phyloP scores from a whole-genome alignment of 1,284 basidiomycete genomes.

The Ceratobasidium sp. region DNA sequence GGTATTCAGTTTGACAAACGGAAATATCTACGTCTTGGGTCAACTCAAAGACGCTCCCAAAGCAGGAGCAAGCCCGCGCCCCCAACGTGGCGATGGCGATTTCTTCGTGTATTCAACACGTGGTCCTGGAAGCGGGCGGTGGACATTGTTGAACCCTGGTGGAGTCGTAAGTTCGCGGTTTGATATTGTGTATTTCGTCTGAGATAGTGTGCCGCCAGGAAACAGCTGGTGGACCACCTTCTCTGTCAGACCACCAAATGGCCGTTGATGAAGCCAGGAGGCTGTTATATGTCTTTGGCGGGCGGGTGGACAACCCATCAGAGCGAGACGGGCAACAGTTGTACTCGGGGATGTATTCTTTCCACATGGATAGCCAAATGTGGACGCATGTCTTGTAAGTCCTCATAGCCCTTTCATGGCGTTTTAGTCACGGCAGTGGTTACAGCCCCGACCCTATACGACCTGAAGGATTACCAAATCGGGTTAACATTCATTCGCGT shows the following conservation, averaged over 20 bases:
- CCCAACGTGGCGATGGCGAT: conserved; percentile 59
- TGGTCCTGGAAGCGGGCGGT: conserved; percentile 70
- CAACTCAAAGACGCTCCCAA: conserved; percentile 52
- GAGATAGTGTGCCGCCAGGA: conserved; percentile 60
- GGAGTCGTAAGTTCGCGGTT: conserved; percentile 66
- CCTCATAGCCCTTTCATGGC: not conserved
- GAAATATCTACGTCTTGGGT: conserved; percentile 75
- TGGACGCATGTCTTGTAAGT: conserved; percentile 77
- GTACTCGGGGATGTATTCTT: conserved; percentile 80
- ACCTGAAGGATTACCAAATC: conserved; percentile 21
- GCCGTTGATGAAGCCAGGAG: conserved; percentile 79
- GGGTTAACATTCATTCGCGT: conserved; percentile 65
- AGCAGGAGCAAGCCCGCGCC: conserved; percentile 28
- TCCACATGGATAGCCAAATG: conserved; percentile 70
- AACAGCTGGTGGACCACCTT: conserved; percentile 71
- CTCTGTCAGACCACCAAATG: conserved; percentile 87
- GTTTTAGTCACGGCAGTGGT: conserved; percentile 35
- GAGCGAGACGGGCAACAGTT: conserved; percentile 66
- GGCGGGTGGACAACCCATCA: conserved; percentile 73
- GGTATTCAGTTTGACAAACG: conserved; percentile 79
- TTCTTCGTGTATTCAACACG: conserved; percentile 79
- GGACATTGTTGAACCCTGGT: conserved; percentile 75
- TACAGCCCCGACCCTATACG: conserved; percentile 42
- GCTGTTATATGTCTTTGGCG: conserved; percentile 83
- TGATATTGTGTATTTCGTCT: not conserved